Base-by-base conservation (phyloP, 225 moss, liverwort and hornwort genomes). In the Climacium dendroides region DNA sequence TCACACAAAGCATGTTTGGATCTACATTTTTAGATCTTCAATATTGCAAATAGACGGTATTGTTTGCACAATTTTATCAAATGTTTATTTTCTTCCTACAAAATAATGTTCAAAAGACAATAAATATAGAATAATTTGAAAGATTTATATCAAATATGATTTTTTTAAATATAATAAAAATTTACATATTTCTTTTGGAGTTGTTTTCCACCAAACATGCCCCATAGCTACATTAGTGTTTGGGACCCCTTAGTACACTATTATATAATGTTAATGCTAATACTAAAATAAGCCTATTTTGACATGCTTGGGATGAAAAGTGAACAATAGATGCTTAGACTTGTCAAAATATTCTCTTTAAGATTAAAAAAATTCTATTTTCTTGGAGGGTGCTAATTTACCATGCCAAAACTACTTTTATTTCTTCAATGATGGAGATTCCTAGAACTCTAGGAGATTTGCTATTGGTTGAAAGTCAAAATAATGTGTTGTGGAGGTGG, bases 211-310 rank as follows among this genome's bases (percentile, higher is more conserved):
- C 9, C 5, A 15, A 25, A 3, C 15, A 3, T 71, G 5, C 15
- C 43, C 3, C 7, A 15, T 15, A 41, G 8, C 8, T 14, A 41
- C 1, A 0, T 0, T 26, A 26, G 15, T 41, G 2, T 15, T 43
- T 71, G 4, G 23, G 12, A 66, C 6, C 1, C 22, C 22, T 23
- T 39, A n/a, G 2, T 67, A 22, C 1, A 67, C 37, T 69, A 39
- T 18, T 29, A 73, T 73, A 47, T 29, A 11, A 9, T 28, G 6
- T 72, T 18, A 17, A 72, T 0, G 1, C 29, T 4, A 18, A 10
- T 47, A 47, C 4, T 47, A 47, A 6, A 11, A 47, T 11, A 29
- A 29, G 6, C 4, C 0, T 11, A 0, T 1, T 29, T 0, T 1
- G 0, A 47, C 18, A 26, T 43, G 30, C 13, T 73, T 29, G 47